Conservation (phyloP, 345 rosid genomes). For the Eucalyptus regnans region DNA sequence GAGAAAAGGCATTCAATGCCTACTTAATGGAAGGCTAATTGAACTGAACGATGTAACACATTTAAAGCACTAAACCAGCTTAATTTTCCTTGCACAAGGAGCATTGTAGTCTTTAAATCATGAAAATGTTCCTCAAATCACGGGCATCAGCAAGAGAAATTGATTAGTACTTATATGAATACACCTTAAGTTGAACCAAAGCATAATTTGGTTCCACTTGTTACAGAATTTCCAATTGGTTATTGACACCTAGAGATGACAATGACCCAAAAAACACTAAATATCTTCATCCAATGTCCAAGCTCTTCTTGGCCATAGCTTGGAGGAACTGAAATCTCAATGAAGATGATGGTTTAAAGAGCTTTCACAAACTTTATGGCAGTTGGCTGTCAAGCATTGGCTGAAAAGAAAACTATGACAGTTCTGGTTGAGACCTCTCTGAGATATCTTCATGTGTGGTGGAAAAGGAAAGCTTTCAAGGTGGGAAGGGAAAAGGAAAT, state of each 20-base stretch:
- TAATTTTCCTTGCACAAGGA: not conserved
- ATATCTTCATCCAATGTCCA: not conserved
- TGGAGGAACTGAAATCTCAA: not conserved
- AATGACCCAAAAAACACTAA: not conserved
- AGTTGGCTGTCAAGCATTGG: not conserved
- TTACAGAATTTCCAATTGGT: not conserved
- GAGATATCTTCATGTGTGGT: not conserved
- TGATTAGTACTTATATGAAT: not conserved
- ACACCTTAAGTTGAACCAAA: not conserved
- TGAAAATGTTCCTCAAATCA: not conserved
- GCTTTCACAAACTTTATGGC: not conserved
- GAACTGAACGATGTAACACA: not conserved
- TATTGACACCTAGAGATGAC: not conserved
- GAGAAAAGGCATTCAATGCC: not conserved
- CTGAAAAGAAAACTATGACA: not conserved
- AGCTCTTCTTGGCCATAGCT: not conserved
- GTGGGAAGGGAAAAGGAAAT: not conserved
- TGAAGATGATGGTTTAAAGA: not conserved
- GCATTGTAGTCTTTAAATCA: not conserved
- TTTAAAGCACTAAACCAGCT: not conserved
- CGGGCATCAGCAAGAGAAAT: not conserved
- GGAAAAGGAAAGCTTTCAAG: not conserved
- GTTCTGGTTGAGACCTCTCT: not conserved
- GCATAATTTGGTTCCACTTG: not conserved
- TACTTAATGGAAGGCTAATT: not conserved